phyloP scores from a whole-genome alignment of 1,284 basidiomycete species.

The Coriolopsis trogii region DNA sequence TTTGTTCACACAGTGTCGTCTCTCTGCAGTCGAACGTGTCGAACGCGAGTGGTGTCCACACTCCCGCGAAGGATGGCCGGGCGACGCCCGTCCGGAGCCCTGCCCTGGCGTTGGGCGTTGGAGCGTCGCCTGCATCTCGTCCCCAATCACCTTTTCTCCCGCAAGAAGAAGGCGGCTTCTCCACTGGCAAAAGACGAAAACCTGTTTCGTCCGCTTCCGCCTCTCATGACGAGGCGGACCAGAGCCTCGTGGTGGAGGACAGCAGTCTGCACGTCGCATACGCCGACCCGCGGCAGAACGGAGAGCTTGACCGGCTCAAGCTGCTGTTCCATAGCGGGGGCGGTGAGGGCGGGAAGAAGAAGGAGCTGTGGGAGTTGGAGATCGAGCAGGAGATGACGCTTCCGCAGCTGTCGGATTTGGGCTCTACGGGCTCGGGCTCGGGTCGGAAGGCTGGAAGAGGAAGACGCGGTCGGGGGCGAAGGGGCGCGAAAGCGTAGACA shows the following conservation, averaged over 20 bases:
- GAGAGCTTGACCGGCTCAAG: constrained; percentile 55
- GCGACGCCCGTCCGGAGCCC: too few species aligned
- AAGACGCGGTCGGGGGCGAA: constrained; percentile 10
- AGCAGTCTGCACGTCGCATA: constrained; percentile 61
- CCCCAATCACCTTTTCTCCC: too few species aligned
- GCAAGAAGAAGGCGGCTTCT: too few species aligned
- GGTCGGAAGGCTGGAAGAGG: constrained; percentile 4
- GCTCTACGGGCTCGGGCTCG: not conserved
- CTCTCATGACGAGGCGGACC: constrained; percentile 32
- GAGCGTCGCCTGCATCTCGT: too few species aligned
- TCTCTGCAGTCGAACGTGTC: constrained; percentile 2
- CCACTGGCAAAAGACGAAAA: too few species aligned
- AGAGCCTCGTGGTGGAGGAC: constrained; percentile 28
- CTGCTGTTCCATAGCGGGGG: constrained; percentile 34
- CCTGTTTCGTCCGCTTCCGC: too few species aligned
- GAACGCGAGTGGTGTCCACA: constrained; percentile 2
- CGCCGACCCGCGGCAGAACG: constrained; percentile 64
- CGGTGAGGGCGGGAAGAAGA: constrained; percentile 19
- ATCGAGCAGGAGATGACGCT: constrained; percentile 21
- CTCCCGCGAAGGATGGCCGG: constrained; percentile 2
- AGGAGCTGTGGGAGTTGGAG: constrained; percentile 22
- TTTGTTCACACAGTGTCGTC: not conserved
- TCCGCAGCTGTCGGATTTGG: constrained; percentile 16
- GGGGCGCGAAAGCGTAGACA: not conserved
- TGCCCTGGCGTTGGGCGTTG: too few species aligned